Evolutionary conservation across 176 grass and related monocot species (phyloP).

Genomic region (Triticum timopheevii): DNA sequence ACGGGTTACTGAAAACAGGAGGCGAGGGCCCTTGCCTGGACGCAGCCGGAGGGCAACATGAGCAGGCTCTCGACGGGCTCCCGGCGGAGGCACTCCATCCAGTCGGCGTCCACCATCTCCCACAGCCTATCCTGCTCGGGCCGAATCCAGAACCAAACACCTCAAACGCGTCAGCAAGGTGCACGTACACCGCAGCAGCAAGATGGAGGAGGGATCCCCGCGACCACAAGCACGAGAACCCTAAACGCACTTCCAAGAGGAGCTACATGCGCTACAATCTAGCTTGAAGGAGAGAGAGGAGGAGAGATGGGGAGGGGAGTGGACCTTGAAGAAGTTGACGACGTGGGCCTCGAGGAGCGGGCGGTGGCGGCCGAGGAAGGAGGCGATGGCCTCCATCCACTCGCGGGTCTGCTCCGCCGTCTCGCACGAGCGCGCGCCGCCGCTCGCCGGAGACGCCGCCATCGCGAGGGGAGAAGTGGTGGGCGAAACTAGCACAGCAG

Average conservation of each 20-base stretch:
- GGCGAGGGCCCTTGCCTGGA: slow-evolving; percentile 37
- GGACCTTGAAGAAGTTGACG: slow-evolving; percentile 97
- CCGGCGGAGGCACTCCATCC: slow-evolving; percentile 79
- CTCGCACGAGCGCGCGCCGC: slow-evolving; percentile 50
- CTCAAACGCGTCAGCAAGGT: not conserved
- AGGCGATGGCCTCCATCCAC: slow-evolving; percentile 74
- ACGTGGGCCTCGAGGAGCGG: slow-evolving; percentile 78
- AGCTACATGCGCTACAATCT: not conserved
- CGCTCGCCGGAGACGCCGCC: slow-evolving; percentile 40
- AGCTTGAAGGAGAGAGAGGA: too few species aligned
- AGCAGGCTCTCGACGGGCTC: slow-evolving; percentile 64
- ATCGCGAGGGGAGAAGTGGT: not conserved
- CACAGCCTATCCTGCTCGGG: slow-evolving; percentile 64
- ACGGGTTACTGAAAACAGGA: too few species aligned
- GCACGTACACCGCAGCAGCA: too few species aligned
- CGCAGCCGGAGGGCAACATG: slow-evolving; percentile 64
- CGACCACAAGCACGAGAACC: not conserved
- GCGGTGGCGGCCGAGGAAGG: slow-evolving; percentile 55
- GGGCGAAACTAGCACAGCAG: too few species aligned
- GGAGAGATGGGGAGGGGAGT: not conserved
- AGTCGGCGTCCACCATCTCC: slow-evolving; percentile 73
- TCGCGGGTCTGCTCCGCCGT: slow-evolving; percentile 55
- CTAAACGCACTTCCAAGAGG: not conserved
- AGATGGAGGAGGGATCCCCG: not conserved
- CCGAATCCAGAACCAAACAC: not conserved